Percentiles rank a stretch among this genome's conserved stretches.
Conservation (phyloP, 2,329 filamentous ascomycete species). For the Fusarium incarnatum region DNA sequence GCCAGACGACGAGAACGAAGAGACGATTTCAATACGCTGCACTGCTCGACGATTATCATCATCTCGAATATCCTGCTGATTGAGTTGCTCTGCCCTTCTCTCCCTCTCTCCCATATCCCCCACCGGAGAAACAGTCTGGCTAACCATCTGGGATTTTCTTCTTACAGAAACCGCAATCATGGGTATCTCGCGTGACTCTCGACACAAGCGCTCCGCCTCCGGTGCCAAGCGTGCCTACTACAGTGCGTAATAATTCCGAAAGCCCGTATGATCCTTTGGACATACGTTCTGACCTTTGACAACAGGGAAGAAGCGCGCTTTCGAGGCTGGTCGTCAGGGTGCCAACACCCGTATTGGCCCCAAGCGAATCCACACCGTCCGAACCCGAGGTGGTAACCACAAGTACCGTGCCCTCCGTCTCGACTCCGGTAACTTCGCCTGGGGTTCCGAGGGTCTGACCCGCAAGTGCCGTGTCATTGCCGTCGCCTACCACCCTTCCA, state of each 20-base stretch:
- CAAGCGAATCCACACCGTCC: conserved; percentile 97
- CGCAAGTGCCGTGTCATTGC: conserved; percentile 99
- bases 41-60: conserved; percentile 41
- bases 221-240: conserved; percentile 97
- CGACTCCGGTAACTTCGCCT: conserved; percentile 99
- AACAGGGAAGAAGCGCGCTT: conserved; percentile 94
- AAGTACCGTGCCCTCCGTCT: conserved; percentile 99
- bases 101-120: conserved; percentile 2
- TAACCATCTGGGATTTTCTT: conserved; percentile 40
- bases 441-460: conserved; percentile 97
- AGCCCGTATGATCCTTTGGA: conserved; percentile 70
- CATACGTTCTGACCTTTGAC: conserved; percentile 81
- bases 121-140: conserved; percentile 17
- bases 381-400: conserved; percentile 97
- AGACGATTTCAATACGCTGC: conserved; percentile 39
- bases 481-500: conserved; percentile 98
- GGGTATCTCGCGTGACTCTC: conserved; percentile 99
- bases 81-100: conserved; percentile 38
- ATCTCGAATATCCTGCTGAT: conserved; percentile 41
- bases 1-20: conserved; percentile 29
- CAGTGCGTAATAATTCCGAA: conserved; percentile 75
- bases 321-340: conserved; percentile 99
- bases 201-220: conserved; percentile 99
- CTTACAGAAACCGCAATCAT: conserved; percentile 81
- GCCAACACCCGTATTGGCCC: conserved; percentile 99